Conservation (phyloP, 2,329 filamentous ascomycete species). For the Monilinia fructicola region DNA sequence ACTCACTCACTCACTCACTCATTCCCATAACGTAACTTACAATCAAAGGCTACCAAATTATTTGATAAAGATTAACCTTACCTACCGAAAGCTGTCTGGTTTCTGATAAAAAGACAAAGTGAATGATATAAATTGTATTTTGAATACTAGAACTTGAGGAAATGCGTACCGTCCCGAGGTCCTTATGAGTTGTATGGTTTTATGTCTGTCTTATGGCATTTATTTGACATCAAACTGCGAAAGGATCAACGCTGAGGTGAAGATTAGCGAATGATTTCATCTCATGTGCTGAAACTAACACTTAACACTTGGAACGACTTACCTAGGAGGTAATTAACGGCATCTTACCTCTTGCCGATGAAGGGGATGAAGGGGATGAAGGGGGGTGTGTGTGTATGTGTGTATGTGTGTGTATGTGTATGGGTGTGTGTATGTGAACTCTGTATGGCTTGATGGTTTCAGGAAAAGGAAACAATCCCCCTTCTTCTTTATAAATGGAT, state of each 20-base stretch:
- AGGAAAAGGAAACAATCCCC: not conserved
- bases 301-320: no score
- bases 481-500: not conserved
- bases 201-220: no score
- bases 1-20: no score
- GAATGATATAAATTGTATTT: not conserved
- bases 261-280: conserved; percentile 14
- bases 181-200: no score
- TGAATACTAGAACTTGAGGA: not conserved
- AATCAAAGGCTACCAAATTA: no score
- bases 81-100: not conserved
- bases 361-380: no score
- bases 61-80: no score
- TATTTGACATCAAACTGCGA: not conserved
- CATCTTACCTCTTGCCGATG: no score
- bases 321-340: no score
- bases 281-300: conserved; percentile 12
- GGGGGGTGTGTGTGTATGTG: not conserved
- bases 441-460: conserved; percentile 7
- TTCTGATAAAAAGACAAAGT: not conserved
- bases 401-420: no score
- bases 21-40: not conserved
- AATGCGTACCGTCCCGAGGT: no score
- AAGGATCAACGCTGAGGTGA: conserved; percentile 2
- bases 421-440: no score